Percentiles rank a stretch among this genome's conserved stretches.
Evolutionary conservation across 2,329 filamentous ascomycete species (phyloP).

Genomic region (Ceratocystis papillata): DNA sequence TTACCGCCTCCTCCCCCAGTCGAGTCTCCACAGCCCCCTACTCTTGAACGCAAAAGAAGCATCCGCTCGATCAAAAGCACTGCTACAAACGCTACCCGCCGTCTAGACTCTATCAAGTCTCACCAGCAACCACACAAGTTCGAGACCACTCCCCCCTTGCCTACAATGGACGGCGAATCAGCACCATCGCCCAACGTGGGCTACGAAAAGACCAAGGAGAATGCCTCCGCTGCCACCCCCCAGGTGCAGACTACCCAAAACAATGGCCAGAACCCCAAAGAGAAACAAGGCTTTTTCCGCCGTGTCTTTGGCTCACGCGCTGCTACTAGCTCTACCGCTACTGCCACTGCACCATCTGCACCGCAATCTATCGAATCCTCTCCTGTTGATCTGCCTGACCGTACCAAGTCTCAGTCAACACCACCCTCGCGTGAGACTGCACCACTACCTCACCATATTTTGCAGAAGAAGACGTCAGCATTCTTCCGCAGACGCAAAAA

Average conservation of each 20-base stretch:
- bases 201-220: constrained; percentile 48
- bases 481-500: constrained; percentile 94
- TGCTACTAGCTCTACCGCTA: constrained; percentile 28
- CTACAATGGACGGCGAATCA: constrained; percentile 38
- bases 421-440: constrained; percentile 42
- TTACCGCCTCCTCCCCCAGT: constrained; percentile 2
- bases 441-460: constrained; percentile 37
- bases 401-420: constrained; percentile 31
- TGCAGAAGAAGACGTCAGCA: constrained; percentile 86
- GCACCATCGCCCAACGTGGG: constrained; percentile 49
- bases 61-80: constrained; percentile 45
- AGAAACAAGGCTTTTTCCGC: constrained; percentile 80
- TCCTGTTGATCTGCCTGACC: constrained; percentile 30
- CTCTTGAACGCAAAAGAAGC: constrained; percentile 47
- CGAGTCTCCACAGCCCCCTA: constrained; percentile 32
- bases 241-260: constrained; percentile 31
- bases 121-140: constrained; percentile 10
- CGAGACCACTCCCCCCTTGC: constrained; percentile 26
- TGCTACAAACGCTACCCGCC: constrained; percentile 18
- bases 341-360: constrained; percentile 4
- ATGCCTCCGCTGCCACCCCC: constrained; percentile 39
- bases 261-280: constrained; percentile 44
- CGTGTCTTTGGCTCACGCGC: constrained; percentile 74
- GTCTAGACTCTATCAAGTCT: constrained; percentile 4
- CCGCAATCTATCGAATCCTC: constrained; percentile 25